phyloP scores from a whole-genome alignment of 2,329 filamentous ascomycete species.

The Huntiella savannae region DNA sequence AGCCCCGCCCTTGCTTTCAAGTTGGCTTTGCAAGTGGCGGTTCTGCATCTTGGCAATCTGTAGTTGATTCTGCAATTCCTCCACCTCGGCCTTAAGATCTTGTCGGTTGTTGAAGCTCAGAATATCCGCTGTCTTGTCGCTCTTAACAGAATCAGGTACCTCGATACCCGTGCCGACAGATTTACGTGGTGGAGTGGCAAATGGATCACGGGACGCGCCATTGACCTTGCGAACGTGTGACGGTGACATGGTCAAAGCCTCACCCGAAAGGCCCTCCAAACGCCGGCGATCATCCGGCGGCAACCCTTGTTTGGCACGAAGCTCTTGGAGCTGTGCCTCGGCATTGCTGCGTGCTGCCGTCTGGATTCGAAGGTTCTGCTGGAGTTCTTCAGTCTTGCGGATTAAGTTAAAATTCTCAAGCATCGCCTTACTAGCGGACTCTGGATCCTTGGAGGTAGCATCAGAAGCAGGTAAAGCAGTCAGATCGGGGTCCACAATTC shows the following conservation, averaged over 20 bases:
- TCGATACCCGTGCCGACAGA: slow-evolving; percentile 46
- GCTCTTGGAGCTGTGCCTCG: slow-evolving; percentile 61
- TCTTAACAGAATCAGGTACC: slow-evolving; percentile 54
- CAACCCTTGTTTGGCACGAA: slow-evolving; percentile 33
- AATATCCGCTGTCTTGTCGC: slow-evolving; percentile 62
- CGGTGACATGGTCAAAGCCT: slow-evolving; percentile 60
- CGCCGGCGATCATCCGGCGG: slow-evolving; percentile 34
- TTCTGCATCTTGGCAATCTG: slow-evolving; percentile 93
- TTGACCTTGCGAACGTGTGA: slow-evolving; percentile 33
- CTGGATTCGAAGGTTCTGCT: slow-evolving; percentile 70
- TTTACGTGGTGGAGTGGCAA: slow-evolving; percentile 5
- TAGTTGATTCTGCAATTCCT: slow-evolving; percentile 83
- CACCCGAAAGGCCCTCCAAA: slow-evolving; percentile 73
- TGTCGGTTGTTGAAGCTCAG: slow-evolving; percentile 71
- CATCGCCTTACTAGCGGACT: slow-evolving; percentile 42
- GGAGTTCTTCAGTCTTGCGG: slow-evolving; percentile 70
- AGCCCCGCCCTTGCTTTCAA: slow-evolving; percentile 37
- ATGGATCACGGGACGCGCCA: background rate
- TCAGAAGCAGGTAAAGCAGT: slow-evolving; percentile 35
- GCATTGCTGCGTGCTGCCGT: slow-evolving; percentile 64
- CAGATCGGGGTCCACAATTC: slow-evolving; percentile 64
- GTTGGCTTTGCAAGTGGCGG: slow-evolving; percentile 71
- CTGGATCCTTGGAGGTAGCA: slow-evolving; percentile 24
- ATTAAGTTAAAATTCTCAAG: slow-evolving; percentile 68
- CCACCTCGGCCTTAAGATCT: slow-evolving; percentile 77